A percentile compares a stretch with the other conserved stretches of the same genome.
Evolutionary conservation across 352 stramenopile genomes (phyloP).

Genomic region (Phytophthora meadii): DNA sequence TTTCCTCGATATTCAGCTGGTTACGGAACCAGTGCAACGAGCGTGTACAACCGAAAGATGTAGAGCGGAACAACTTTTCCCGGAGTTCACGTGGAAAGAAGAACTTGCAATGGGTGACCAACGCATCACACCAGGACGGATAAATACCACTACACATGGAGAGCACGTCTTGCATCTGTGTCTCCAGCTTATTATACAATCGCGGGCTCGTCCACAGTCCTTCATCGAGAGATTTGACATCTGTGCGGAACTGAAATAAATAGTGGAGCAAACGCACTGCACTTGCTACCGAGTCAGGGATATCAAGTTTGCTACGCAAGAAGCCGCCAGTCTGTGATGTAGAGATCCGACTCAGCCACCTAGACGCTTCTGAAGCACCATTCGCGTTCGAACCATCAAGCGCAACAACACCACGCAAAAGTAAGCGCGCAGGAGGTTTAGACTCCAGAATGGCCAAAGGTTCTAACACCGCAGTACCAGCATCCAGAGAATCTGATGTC

Average conservation of each 20-base stretch:
- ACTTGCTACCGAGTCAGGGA: slow-evolving; percentile 47
- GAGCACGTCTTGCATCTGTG: slow-evolving; percentile 84
- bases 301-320: slow-evolving; percentile 8
- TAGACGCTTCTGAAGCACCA: slow-evolving; percentile 21
- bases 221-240: slow-evolving; percentile 37
- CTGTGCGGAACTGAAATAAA: slow-evolving; percentile 58
- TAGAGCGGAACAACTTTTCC: slow-evolving; percentile 77
- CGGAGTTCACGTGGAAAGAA: slow-evolving; percentile 81
- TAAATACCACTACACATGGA: slow-evolving; percentile 86
- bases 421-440: slow-evolving; percentile 16
- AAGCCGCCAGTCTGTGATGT: slow-evolving; percentile 14
- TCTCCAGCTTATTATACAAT: slow-evolving; percentile 83
- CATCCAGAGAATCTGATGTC: neutral
- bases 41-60: slow-evolving; percentile 80
- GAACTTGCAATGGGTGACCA: slow-evolving; percentile 84
- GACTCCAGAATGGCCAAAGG: slow-evolving; percentile 23
- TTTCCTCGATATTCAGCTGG: slow-evolving; percentile 66
- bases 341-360: slow-evolving; percentile 34
- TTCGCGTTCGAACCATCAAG: slow-evolving; percentile 29
- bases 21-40: slow-evolving; percentile 86
- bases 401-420: slow-evolving; percentile 30
- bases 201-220: slow-evolving; percentile 74
- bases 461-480: slow-evolving; percentile 10
- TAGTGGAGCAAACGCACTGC: slow-evolving; percentile 65
- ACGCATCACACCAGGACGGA: slow-evolving; percentile 74